These are phyloP conservation scores for Platanus orientalis DNA, from an alignment of 164 flowering plant species.

Conservation along the genomic window DNA sequence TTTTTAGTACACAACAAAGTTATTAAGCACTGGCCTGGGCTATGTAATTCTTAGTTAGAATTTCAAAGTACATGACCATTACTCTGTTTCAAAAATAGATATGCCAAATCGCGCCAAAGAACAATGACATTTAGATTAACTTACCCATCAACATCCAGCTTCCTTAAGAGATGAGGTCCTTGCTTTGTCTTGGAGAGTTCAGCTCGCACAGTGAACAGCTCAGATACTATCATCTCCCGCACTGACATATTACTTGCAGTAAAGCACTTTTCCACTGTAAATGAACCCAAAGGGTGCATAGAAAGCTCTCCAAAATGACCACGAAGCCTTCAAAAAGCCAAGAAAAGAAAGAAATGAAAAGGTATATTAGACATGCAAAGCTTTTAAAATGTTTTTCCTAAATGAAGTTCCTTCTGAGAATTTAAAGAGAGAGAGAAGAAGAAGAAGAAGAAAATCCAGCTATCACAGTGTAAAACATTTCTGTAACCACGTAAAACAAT, in stretches of 20 bases:
- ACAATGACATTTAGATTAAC: conserved; percentile 7
- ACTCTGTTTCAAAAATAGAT: too few relatives aligned
- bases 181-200: conserved; percentile 83
- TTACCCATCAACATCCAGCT: conserved; percentile 77
- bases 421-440: neutral
- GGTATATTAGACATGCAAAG: neutral
- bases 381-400: too few relatives aligned
- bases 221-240: conserved; percentile 68
- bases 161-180: conserved; percentile 78
- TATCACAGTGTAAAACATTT: too few relatives aligned
- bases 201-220: conserved; percentile 46
- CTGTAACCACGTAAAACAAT: too few relatives aligned
- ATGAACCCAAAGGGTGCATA: conserved; percentile 66
- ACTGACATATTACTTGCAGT: conserved; percentile 42
- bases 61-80: neutral
- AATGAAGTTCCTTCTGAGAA: too few relatives aligned
- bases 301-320: conserved; percentile 88
- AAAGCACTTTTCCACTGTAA: conserved; percentile 82
- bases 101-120: neutral
- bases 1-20: too few relatives aligned
- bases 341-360: neutral
- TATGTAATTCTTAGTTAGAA: neutral
- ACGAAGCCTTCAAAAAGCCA: conserved; percentile 49
- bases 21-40: too few relatives aligned
- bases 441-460: neutral